Conservation (phyloP, 2,329 filamentous ascomycete species). For the Stromatinia cepivora region DNA sequence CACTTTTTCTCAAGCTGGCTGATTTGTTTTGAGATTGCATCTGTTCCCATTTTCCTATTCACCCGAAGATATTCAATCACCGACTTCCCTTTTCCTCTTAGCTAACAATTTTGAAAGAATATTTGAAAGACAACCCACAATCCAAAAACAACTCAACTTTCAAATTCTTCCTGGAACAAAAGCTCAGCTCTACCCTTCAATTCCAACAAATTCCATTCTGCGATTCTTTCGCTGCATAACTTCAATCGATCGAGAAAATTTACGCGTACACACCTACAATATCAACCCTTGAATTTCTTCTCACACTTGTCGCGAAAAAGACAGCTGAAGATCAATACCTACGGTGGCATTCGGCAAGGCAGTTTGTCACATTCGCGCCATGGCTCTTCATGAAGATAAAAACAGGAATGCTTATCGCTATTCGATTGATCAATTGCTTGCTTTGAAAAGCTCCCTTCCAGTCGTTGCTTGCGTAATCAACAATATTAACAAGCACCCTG, state of each 20-base stretch:
- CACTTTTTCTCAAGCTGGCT: neutral
- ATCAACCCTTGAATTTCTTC: neutral
- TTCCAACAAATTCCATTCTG: neutral
- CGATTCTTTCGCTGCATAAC: neutral
- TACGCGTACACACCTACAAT: neutral
- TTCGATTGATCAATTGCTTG: slow-evolving; percentile 34
- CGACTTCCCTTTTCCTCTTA: neutral
- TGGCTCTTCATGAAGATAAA: slow-evolving; percentile 18
- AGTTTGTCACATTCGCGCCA: neutral
- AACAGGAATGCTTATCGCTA: slow-evolving; percentile 30
- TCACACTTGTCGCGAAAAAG: neutral
- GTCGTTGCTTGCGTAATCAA: slow-evolving; percentile 31
- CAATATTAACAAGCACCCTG: slow-evolving; percentile 36
- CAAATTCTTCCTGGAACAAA: no score
- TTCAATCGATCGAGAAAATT: neutral
- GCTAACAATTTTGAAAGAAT: neutral
- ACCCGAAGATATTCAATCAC: neutral
- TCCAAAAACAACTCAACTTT: neutral
- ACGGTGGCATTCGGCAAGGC: neutral
- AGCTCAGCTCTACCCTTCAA: neutral
- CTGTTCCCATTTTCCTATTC: neutral
- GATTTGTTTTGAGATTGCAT: slow-evolving; percentile 10
- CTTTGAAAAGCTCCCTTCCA: slow-evolving; percentile 34
- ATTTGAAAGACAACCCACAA: neutral
- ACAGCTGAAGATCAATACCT: neutral